Evolutionary conservation across 2,329 filamentous ascomycete genomes (phyloP).

Genomic region (Coniochaeta sp.): DNA sequence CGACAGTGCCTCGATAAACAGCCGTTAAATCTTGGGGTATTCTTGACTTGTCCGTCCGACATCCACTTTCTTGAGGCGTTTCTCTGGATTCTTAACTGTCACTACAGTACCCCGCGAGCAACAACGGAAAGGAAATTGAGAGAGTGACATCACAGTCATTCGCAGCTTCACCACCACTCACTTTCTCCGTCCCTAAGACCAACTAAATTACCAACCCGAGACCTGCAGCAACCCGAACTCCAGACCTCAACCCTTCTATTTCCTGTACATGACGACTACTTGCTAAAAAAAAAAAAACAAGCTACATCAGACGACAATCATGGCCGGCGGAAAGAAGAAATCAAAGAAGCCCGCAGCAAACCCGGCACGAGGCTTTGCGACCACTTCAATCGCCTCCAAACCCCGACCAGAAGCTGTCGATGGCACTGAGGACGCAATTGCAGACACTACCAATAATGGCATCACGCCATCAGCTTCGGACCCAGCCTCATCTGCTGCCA

Average conservation of each 20-base stretch:
- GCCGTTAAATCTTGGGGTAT: too few relatives aligned
- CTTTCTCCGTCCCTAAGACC: not conserved
- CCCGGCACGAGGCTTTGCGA: conserved; percentile 87
- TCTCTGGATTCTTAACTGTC: not conserved
- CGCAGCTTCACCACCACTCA: not conserved
- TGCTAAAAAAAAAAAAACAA: too few relatives aligned
- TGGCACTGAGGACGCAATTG: conserved; percentile 20
- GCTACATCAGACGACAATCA: conserved; percentile 25
- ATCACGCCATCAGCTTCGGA: conserved; percentile 13
- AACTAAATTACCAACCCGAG: too few relatives aligned
- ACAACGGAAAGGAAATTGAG: not conserved
- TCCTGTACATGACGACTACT: not conserved
- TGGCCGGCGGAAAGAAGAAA: conserved; percentile 71
- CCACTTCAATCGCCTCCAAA: conserved; percentile 84
- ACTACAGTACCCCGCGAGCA: not conserved
- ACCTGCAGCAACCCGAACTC: too few relatives aligned
- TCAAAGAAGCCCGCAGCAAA: conserved; percentile 89
- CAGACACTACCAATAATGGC: conserved; percentile 13
- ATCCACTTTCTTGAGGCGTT: not conserved
- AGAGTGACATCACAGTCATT: not conserved
- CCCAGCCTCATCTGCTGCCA: conserved; percentile 14
- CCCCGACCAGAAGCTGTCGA: conserved; percentile 54
- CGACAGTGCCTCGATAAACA: too few relatives aligned
- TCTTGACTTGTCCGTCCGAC: not conserved
- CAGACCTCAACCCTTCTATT: too few relatives aligned